phyloP scores from a whole-genome alignment of 2,329 filamentous ascomycete genomes.

The Coleophoma crateriformis region DNA sequence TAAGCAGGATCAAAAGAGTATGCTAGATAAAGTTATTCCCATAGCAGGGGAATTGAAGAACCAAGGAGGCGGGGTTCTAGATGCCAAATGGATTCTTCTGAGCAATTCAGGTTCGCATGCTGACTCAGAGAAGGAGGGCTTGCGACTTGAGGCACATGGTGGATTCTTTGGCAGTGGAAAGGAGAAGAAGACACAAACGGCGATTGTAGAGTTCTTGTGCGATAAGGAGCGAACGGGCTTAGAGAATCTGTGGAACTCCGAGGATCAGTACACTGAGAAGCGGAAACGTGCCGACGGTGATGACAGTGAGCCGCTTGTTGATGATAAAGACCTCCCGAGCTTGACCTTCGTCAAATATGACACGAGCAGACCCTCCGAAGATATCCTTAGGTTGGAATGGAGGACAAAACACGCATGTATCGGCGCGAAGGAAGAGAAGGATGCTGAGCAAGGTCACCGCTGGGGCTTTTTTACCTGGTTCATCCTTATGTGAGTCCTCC shows the following conservation, averaged over 20 bases:
- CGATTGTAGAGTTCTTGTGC: slow-evolving; percentile 82
- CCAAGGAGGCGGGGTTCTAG: slow-evolving; percentile 51
- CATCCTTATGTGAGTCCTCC: slow-evolving; percentile 73
- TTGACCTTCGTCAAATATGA: slow-evolving; percentile 75
- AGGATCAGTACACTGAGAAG: slow-evolving; percentile 45
- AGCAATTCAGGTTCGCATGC: slow-evolving; percentile 57
- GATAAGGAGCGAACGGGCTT: slow-evolving; percentile 66
- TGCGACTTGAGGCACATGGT: slow-evolving; percentile 64
- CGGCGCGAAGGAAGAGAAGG: slow-evolving; percentile 38
- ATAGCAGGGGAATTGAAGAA: slow-evolving; percentile 68
- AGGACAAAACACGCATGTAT: slow-evolving; percentile 83
- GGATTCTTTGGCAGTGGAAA: slow-evolving; percentile 45
- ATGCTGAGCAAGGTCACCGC: slow-evolving; percentile 39
- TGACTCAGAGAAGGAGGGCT: slow-evolving; percentile 64
- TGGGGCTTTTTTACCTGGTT: slow-evolving; percentile 99
- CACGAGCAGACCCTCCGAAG: slow-evolving; percentile 41
- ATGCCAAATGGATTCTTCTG: slow-evolving; percentile 61
- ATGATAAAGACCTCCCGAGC: slow-evolving; percentile 41
- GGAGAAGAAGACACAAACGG: slow-evolving; percentile 55
- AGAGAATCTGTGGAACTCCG: slow-evolving; percentile 60
- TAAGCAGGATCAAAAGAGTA: slow-evolving; percentile 39
- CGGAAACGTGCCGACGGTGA: slow-evolving; percentile 26
- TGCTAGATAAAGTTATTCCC: slow-evolving; percentile 54
- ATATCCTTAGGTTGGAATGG: slow-evolving; percentile 75
- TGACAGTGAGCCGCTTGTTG: slow-evolving; percentile 25